Conservation (phyloP, 139 green algal species). For the Chlamydomonas sp. region DNA sequence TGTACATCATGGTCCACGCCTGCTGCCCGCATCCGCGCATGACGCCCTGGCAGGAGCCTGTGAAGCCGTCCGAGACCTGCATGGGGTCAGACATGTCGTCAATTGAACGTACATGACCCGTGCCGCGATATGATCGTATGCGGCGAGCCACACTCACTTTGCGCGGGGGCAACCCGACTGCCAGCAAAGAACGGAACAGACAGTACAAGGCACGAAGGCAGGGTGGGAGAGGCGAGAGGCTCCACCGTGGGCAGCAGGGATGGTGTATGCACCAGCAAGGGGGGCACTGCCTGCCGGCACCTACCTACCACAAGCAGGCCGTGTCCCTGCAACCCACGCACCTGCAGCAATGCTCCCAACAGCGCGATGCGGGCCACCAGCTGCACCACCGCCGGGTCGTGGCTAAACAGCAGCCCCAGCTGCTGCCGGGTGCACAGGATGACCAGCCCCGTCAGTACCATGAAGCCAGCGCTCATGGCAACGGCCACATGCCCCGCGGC, state of each 20-base stretch:
- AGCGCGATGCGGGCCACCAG: too few relatives aligned
- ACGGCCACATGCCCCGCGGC: constrained; percentile 29
- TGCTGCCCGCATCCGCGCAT: constrained; percentile 50
- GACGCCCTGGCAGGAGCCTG: constrained; percentile 47
- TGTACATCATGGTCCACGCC: constrained; percentile 43
- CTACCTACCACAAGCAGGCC: neutral
- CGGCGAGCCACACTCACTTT: too few relatives aligned
- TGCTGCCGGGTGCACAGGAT: neutral
- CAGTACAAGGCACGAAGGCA: too few relatives aligned
- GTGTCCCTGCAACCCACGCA: neutral
- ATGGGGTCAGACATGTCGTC: too few relatives aligned
- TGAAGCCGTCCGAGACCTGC: constrained; percentile 51
- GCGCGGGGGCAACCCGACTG: too few relatives aligned
- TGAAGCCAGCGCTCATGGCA: constrained; percentile 34
- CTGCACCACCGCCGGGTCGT: constrained; percentile 32
- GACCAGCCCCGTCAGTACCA: constrained; percentile 21
- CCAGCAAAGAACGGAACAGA: too few relatives aligned
- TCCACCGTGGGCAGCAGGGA: too few relatives aligned
- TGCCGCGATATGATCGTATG: too few relatives aligned
- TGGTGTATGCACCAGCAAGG: too few relatives aligned
- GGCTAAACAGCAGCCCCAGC: constrained; percentile 41
- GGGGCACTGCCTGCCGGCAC: neutral
- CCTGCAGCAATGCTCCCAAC: neutral
- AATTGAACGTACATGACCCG: too few relatives aligned
- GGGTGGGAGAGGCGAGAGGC: too few relatives aligned